Evolutionary conservation across 768 basidiomycete genomes (phyloP), one percentile per base, ranked within the genome.

Genomic region (Russula sp.): DNA sequence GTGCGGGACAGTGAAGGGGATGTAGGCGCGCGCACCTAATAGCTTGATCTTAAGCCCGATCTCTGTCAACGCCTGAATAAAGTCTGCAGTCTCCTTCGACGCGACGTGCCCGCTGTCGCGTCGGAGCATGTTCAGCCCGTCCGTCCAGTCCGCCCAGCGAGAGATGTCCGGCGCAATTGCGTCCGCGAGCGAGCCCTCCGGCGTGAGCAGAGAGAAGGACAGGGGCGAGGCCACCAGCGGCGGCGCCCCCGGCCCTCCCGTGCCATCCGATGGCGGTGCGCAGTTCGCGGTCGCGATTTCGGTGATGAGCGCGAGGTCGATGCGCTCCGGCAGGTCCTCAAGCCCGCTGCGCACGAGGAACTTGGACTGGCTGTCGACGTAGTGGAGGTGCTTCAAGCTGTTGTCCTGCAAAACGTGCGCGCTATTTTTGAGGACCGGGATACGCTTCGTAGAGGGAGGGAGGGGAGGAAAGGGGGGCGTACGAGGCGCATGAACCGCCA

Each of bases 101-200:
- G 87, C 78, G 61, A 93, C 89, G 71, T 91, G 91, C 8, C 89
- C 88, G 18, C 90, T 85, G 67, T 89, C 90, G 56, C 85, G 77
- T 45, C 91, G 79, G 47, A 95, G 80, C 85, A 95, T 89, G 69
- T 91, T 91, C 73, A 96, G 71, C 4, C 93, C 94, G 72, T 96
- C 94, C 2, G 91, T 91, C 94, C 94, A 96, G 75, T 96, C 94
- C 16, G 91, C 88, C 88, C 90, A 94, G 18, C 87, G 78, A 18
- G 86, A 84, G 57, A 83, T 81, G 72, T 93, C 71, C 13, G 72
- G 69, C 3, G 77, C 75, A 22, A 75, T 68, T 40, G 75, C 71
- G 48, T 76, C 72, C 9, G 73, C 73, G 40, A 75, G 60, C 7
- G 71, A 69, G 35, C 71, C 73, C 51, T 73, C 74, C 14, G 52